These are phyloP conservation scores for Talaromyces verruculosus DNA, from an alignment of 2,329 filamentous ascomycete genomes.

Conservation along the genomic window DNA sequence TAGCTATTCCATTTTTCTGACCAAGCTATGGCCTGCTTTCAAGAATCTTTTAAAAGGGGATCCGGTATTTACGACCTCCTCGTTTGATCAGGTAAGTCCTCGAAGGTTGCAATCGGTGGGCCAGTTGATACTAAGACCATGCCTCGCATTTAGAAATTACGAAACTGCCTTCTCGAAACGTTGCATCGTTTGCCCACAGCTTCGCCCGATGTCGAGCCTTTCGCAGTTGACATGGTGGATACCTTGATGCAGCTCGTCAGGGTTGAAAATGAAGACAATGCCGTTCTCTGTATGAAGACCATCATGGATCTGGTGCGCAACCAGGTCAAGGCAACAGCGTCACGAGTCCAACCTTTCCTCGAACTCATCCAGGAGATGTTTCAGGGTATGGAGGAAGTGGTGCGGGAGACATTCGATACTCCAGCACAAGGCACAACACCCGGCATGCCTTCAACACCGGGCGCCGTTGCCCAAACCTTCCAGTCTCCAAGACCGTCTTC, in stretches of 20 bases:
- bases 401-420: slow-evolving; percentile 91
- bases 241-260: slow-evolving; percentile 84
- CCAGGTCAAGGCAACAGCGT: slow-evolving; percentile 76
- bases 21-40: slow-evolving; percentile 86
- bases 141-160: slow-evolving; percentile 66
- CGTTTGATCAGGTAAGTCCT: slow-evolving; percentile 72
- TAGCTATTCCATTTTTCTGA: slow-evolving; percentile 77
- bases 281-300: slow-evolving; percentile 95
- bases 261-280: slow-evolving; percentile 97
- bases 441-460: slow-evolving; percentile 52
- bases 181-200: slow-evolving; percentile 79
- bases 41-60: slow-evolving; percentile 79
- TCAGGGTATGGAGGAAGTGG: slow-evolving; percentile 87
- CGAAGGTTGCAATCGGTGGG: background rate
- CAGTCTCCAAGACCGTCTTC: slow-evolving; percentile 89
- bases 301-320: slow-evolving; percentile 96
- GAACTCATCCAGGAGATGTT: slow-evolving; percentile 94
- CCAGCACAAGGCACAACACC: slow-evolving; percentile 57
- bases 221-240: slow-evolving; percentile 85
- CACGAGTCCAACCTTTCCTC: slow-evolving; percentile 85
- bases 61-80: slow-evolving; percentile 88
- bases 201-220: slow-evolving; percentile 80
- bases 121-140: background rate
- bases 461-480: slow-evolving; percentile 62
- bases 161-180: slow-evolving; percentile 91